Base-by-base conservation (phyloP, 1,284 basidiomycete species). In the Irpex sp. region DNA sequence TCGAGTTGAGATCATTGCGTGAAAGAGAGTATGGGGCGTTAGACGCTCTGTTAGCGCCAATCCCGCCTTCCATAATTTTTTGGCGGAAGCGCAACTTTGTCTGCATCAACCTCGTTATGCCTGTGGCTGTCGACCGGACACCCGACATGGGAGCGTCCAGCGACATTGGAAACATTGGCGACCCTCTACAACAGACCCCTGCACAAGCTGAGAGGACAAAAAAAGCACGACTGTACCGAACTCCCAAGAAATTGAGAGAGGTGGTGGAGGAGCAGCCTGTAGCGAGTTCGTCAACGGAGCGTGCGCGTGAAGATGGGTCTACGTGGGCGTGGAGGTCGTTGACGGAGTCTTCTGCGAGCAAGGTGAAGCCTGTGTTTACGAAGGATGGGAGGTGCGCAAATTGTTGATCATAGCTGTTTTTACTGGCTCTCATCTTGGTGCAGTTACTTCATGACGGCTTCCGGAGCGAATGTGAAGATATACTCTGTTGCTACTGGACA, bases 371-470 rank as follows among this genome's bases (percentile, higher is more conserved):
- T 49, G 77, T 94, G 63, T 94, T 94, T 76, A 93, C 93, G 36
- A 89, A 83, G 72, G 94, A 97, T 75, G 92, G 92, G 76, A 88
- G 87, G 94, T 94, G 74, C 72, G 88, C 79, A 39, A 15, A 59
- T 53, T 58, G 19, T 59, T 36, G 53, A 62, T 65, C 4, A 33
- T 57, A 51, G 56, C 63, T 63, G 58, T 49, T 51, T 64, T 17
- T 58, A 39, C 63, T 9, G 11, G 8, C 49, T 63, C 49, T 54
- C 21, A n/a, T 55, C 65, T 46, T 60, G 58, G 65, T 33, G 13
- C 65, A 97, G 95, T 70, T 93, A 95, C 77, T 95, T 94, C 81
- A 95, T 97, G 75, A 86, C 91, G 36, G 82, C 93, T 33, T 84
- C 88, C 7, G 90, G 90, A 31, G 81, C 87, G 7, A 84, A 88